Conservation (phyloP, 2,329 filamentous ascomycete species). For the Fusarium sp. region DNA sequence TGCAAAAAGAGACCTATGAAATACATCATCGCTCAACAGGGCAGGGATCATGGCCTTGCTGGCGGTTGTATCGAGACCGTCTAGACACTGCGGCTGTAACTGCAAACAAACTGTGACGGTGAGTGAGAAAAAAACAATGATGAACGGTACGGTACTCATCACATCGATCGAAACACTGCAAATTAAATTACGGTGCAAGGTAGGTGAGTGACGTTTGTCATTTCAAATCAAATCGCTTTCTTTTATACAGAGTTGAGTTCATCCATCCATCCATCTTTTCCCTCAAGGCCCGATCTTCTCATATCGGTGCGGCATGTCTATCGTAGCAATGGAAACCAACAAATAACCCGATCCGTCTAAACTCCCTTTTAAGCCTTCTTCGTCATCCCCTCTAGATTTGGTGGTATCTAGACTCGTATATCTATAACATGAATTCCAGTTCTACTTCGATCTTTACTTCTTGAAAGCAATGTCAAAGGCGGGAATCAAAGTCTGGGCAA, state of each 20-base stretch:
- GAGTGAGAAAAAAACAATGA: slow-evolving; percentile 1
- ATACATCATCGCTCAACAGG: slow-evolving; percentile 35
- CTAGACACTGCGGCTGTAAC: slow-evolving; percentile 11
- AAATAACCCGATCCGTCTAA: slow-evolving; percentile 39
- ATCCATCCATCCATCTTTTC: slow-evolving; percentile 28
- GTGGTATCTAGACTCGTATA: slow-evolving; percentile 32
- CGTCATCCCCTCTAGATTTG: slow-evolving; percentile 16
- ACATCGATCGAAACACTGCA: slow-evolving; percentile 1
- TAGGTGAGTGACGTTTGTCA: slow-evolving; percentile 26
- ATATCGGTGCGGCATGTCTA: slow-evolving; percentile 38
- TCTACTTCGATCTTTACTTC: slow-evolving; percentile 31
- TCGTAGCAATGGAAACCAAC: slow-evolving; percentile 37
- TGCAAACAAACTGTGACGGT: slow-evolving; percentile 22
- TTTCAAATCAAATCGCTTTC: slow-evolving; percentile 47
- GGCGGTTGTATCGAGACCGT: slow-evolving; percentile 26
- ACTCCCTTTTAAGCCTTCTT: slow-evolving; percentile 27
- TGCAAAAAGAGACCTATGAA: slow-evolving; percentile 27
- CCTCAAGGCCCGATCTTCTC: slow-evolving; percentile 27
- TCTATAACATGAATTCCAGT: slow-evolving; percentile 26
- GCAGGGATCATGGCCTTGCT: slow-evolving; percentile 35
- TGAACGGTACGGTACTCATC: background rate
- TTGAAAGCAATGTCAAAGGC: slow-evolving; percentile 74
- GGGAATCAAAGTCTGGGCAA: slow-evolving; percentile 97
- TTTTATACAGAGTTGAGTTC: slow-evolving; percentile 48
- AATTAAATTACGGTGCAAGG: background rate